Evolutionary conservation across 2,329 filamentous ascomycete genomes (phyloP).

Genomic region (Lithohypha guttulata): DNA sequence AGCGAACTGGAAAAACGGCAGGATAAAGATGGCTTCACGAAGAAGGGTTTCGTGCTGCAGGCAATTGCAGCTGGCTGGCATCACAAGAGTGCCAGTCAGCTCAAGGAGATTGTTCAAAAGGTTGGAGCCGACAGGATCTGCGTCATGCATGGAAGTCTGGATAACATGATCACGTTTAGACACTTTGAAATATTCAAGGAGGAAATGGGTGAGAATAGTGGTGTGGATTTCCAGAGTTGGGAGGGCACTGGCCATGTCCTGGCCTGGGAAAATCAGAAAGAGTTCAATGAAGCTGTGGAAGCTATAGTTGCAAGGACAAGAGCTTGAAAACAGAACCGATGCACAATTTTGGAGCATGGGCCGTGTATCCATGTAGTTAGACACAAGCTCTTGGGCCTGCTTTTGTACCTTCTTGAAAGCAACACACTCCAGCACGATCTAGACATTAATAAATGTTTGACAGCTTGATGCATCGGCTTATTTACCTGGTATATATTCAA

Average conservation of each 20-base stretch:
- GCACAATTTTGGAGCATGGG: too few species aligned
- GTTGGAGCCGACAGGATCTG: conserved; percentile 65
- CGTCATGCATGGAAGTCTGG: conserved; percentile 63
- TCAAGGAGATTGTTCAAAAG: conserved; percentile 53
- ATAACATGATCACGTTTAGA: conserved; percentile 65
- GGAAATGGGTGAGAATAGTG: conserved; percentile 48
- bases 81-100: conserved; percentile 57
- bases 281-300: conserved; percentile 57
- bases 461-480: too few species aligned
- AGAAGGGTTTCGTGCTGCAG: conserved; percentile 63
- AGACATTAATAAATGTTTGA: too few species aligned
- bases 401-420: too few species aligned
- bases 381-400: too few species aligned
- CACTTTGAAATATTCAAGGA: conserved; percentile 61
- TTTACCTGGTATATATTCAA: too few species aligned
- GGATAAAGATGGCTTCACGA: conserved; percentile 50
- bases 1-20: conserved; percentile 64
- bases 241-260: conserved; percentile 67
- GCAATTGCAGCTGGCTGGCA: conserved; percentile 71
- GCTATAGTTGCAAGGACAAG: conserved; percentile 40
- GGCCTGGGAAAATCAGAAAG: conserved; percentile 57
- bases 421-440: too few species aligned
- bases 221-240: conserved; percentile 44
- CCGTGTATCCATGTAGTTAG: too few species aligned
- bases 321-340: too few species aligned